Percentiles rank a stretch among this genome's conserved stretches.
These are phyloP conservation scores for Aphanocladium album DNA, from an alignment of 2,329 filamentous ascomycete species.

Conservation along the genomic window DNA sequence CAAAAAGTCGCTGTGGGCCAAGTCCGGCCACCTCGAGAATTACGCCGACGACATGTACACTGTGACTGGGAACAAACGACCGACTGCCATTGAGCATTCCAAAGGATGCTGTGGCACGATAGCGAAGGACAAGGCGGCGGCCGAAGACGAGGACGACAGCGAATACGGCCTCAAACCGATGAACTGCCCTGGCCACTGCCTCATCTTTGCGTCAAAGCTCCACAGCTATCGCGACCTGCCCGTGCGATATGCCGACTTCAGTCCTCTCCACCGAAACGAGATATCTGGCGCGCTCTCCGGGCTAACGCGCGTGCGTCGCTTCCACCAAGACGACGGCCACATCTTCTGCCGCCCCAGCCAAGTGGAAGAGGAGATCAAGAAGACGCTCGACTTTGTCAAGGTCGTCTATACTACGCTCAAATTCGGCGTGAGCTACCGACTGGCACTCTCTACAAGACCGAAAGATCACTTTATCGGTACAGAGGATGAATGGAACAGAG, in stretches of 20 bases:
- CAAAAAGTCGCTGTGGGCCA: constrained; percentile 81
- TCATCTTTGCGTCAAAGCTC: constrained; percentile 70
- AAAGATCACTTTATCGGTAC: constrained; percentile 72
- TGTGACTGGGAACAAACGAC: constrained; percentile 51
- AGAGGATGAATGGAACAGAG: constrained; percentile 55
- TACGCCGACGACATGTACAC: constrained; percentile 92
- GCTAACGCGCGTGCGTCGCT: constrained; percentile 76
- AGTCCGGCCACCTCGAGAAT: constrained; percentile 82
- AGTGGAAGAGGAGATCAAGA: constrained; percentile 67
- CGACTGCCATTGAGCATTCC: not conserved
- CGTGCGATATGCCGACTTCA: constrained; percentile 81
- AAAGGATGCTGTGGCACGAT: constrained; percentile 7
- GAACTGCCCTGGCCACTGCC: constrained; percentile 87
- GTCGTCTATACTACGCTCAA: constrained; percentile 66
- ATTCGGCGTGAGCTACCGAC: constrained; percentile 62
- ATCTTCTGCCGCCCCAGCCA: constrained; percentile 81
- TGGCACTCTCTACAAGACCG: constrained; percentile 75
- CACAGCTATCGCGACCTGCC: constrained; percentile 77
- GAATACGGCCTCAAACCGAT: constrained; percentile 86
- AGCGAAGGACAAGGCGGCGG: constrained; percentile 14
- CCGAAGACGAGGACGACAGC: constrained; percentile 55
- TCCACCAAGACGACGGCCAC: constrained; percentile 88
- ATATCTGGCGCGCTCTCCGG: constrained; percentile 76
- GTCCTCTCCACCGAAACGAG: constrained; percentile 81
- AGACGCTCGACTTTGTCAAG: constrained; percentile 68